phyloP scores from a whole-genome alignment of 2,329 filamentous ascomycete species.

The Trichophyton verrucosum region DNA sequence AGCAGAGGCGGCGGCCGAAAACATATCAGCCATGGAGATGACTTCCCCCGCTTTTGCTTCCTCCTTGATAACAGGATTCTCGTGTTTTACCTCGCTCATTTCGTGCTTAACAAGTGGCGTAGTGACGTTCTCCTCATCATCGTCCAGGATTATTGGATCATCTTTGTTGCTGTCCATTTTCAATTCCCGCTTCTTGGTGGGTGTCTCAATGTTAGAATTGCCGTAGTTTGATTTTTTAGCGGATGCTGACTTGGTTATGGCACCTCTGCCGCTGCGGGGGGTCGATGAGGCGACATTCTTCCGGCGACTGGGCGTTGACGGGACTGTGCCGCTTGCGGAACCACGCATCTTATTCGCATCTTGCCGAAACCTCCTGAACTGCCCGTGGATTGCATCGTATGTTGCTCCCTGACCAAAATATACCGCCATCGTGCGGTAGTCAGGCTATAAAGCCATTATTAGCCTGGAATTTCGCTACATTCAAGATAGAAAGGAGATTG shows the following conservation, averaged over 20 bases:
- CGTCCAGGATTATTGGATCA: constrained; percentile 8
- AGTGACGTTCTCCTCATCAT: constrained; percentile 4
- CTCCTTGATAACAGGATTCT: not conserved
- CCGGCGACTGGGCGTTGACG: constrained; percentile 1
- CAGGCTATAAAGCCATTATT: constrained; percentile 25
- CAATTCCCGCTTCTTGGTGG: not conserved
- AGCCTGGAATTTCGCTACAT: not conserved
- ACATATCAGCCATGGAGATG: not conserved
- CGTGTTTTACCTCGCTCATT: not conserved
- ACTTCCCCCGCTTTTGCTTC: not conserved
- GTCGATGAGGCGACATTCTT: constrained; percentile 13
- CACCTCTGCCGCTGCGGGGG: constrained; percentile 11
- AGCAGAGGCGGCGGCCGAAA: not conserved
- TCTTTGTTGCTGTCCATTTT: not conserved
- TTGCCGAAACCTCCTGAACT: constrained; percentile 35
- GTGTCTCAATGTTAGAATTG: not conserved
- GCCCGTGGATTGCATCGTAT: constrained; percentile 38
- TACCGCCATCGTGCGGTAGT: constrained; percentile 33
- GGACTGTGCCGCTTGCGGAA: constrained; percentile 13
- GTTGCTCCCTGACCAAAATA: constrained; percentile 37
- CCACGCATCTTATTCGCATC: constrained; percentile 24
- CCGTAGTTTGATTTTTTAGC: not conserved
- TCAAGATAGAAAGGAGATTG: not conserved
- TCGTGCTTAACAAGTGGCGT: not conserved
- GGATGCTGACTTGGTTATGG: constrained; percentile 13